These are phyloP conservation scores for Erysimum cheiranthoides DNA, from an alignment of 345 rosid species.

Conservation along the genomic window DNA sequence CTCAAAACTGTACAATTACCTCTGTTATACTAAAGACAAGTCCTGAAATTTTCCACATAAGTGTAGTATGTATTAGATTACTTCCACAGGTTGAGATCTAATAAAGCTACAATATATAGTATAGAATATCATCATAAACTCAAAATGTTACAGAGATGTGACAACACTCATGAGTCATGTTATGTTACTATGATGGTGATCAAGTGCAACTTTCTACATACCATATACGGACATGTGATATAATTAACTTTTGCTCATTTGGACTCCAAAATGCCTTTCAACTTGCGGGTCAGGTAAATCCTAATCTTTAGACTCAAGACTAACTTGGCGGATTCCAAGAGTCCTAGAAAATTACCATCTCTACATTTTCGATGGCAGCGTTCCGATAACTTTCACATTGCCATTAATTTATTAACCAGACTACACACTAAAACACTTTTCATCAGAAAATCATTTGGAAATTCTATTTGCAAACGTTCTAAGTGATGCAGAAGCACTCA, in stretches of 20 bases:
- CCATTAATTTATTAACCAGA: slow-evolving; percentile 10
- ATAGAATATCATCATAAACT: neutral
- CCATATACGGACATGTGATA: slow-evolving; percentile 1
- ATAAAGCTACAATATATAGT: neutral
- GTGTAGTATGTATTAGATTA: neutral
- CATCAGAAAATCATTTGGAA: neutral
- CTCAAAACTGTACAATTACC: neutral
- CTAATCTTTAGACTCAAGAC: neutral
- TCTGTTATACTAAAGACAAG: slow-evolving; percentile 7
- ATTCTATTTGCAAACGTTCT: neutral
- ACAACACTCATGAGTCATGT: slow-evolving; percentile 17
- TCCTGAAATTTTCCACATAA: neutral
- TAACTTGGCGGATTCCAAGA: neutral
- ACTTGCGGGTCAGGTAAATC: slow-evolving; percentile 14
- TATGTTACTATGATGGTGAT: slow-evolving; percentile 8
- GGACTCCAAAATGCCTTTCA: slow-evolving; percentile 1
- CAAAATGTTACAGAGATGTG: neutral
- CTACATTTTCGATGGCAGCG: neutral
- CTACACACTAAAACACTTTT: slow-evolving; percentile 4
- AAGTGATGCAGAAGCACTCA: slow-evolving; percentile 4
- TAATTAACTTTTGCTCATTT: slow-evolving; percentile 21
- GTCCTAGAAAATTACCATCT: neutral
- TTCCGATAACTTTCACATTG: neutral
- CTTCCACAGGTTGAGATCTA: neutral
- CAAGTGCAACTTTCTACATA: slow-evolving; percentile 16